These are phyloP conservation scores for Hirschfeldia incana DNA, from an alignment of 345 rosid genomes.

Conservation along the genomic window DNA sequence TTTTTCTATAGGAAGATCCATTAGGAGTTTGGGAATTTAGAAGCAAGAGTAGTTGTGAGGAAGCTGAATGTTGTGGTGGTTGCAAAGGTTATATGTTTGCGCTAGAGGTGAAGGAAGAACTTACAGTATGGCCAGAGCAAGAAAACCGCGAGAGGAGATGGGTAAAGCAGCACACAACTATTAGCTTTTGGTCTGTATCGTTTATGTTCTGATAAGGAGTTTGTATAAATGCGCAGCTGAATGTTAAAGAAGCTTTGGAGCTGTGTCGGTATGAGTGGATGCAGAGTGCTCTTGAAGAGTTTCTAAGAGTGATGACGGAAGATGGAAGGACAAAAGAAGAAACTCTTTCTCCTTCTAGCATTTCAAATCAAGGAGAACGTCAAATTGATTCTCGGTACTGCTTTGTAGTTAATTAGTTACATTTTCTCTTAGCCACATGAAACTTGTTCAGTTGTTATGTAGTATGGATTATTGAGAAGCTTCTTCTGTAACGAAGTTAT, in stretches of 20 bases:
- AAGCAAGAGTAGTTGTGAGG: constrained; percentile 37
- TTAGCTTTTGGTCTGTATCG: neutral
- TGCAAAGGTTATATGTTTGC: constrained; percentile 81
- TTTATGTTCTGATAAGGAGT: neutral
- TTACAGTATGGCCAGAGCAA: constrained; percentile 77
- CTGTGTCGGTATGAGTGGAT: constrained; percentile 88
- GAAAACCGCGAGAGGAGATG: constrained; percentile 58
- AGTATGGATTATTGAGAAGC: constrained; percentile 8
- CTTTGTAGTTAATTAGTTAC: constrained; percentile 34
- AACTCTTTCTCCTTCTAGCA: constrained; percentile 17
- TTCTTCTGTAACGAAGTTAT: constrained; percentile 25
- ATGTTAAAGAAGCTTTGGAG: constrained; percentile 55
- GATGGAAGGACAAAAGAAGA: constrained; percentile 30
- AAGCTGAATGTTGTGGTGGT: constrained; percentile 47
- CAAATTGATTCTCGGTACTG: constrained; percentile 34
- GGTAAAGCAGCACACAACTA: constrained; percentile 37
- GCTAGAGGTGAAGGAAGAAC: constrained; percentile 73
- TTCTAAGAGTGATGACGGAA: constrained; percentile 42
- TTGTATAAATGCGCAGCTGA: constrained; percentile 42
- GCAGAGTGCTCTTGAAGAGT: constrained; percentile 61
- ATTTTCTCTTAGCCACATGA: neutral
- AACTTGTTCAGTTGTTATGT: constrained; percentile 12
- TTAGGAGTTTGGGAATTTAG: constrained; percentile 57
- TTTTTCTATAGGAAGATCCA: constrained; percentile 51
- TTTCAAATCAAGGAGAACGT: constrained; percentile 21